These are phyloP conservation scores for Arctostaphylos glauca DNA, from an alignment of 148 eudicot species.

Conservation along the genomic window DNA sequence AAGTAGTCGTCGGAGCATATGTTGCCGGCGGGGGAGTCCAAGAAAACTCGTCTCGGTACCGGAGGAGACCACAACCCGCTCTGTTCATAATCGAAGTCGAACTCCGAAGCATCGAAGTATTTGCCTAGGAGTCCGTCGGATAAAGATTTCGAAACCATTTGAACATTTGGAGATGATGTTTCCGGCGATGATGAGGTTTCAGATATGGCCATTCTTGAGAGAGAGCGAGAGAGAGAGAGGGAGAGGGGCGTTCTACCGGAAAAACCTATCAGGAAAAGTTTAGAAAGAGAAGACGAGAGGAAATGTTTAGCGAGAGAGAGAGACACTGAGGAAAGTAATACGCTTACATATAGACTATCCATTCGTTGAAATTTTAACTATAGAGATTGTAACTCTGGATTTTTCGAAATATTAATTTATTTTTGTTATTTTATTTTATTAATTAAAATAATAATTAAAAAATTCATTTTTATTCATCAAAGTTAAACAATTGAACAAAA, in stretches of 20 bases:
- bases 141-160: slow-evolving; percentile 40
- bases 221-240: background rate
- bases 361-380: too few species aligned
- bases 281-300: too few species aligned
- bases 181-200: background rate
- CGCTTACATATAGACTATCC: too few species aligned
- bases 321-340: too few species aligned
- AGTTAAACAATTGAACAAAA: too few species aligned
- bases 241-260: background rate
- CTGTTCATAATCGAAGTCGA: slow-evolving; percentile 47
- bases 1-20: slow-evolving; percentile 22
- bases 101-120: slow-evolving; percentile 61
- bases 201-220: slow-evolving; percentile 6
- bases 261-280: too few species aligned
- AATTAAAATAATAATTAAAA: too few species aligned
- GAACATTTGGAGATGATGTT: slow-evolving; percentile 18
- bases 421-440: too few species aligned
- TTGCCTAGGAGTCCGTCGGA: slow-evolving; percentile 60
- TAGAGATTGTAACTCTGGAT: too few species aligned
- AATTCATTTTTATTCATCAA: too few species aligned
- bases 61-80: slow-evolving; percentile 64
- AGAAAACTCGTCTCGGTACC: slow-evolving; percentile 36
- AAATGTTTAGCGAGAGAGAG: too few species aligned
- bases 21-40: slow-evolving; percentile 37
- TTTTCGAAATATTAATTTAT: too few species aligned